Evolutionary conservation across 805 yeast genomes (phyloP).

Genomic region (Saccharomycopsis javanensis): DNA sequence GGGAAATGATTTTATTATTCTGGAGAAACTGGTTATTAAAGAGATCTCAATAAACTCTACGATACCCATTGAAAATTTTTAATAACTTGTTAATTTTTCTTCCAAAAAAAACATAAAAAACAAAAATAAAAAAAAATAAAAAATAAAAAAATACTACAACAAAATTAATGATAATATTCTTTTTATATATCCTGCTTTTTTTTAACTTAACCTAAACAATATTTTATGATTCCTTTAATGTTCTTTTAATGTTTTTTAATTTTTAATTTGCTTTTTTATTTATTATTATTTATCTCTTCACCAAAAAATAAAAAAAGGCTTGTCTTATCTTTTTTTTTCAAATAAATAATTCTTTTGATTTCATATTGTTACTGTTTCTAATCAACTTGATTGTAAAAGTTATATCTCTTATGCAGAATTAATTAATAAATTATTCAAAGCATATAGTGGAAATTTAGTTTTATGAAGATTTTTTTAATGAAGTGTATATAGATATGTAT

Average conservation of each 20-base stretch:
- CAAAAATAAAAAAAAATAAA: neutral
- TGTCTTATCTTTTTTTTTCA: neutral
- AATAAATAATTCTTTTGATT: neutral
- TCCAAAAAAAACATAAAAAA: neutral
- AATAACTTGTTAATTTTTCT: neutral
- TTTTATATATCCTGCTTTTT: neutral
- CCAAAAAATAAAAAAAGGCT: neutral
- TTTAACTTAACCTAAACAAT: neutral
- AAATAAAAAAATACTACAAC: neutral
- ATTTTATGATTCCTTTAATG: neutral
- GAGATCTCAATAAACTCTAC: neutral
- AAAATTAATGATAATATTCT: neutral
- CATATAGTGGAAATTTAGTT: too few relatives aligned
- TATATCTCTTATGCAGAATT: too few relatives aligned
- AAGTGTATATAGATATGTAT: too few relatives aligned
- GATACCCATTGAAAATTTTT: neutral
- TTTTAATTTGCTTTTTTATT: neutral
- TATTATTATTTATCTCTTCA: neutral
- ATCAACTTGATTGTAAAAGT: too few relatives aligned
- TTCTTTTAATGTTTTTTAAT: neutral
- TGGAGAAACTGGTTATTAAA: slow-evolving; percentile 35
- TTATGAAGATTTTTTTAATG: too few relatives aligned
- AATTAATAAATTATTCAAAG: too few relatives aligned
- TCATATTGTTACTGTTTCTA: too few relatives aligned
- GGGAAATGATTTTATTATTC: slow-evolving; percentile 67